These are phyloP conservation scores for Komagataella pseudopastoris DNA, from an alignment of 805 yeast genomes.

Conservation along the genomic window DNA sequence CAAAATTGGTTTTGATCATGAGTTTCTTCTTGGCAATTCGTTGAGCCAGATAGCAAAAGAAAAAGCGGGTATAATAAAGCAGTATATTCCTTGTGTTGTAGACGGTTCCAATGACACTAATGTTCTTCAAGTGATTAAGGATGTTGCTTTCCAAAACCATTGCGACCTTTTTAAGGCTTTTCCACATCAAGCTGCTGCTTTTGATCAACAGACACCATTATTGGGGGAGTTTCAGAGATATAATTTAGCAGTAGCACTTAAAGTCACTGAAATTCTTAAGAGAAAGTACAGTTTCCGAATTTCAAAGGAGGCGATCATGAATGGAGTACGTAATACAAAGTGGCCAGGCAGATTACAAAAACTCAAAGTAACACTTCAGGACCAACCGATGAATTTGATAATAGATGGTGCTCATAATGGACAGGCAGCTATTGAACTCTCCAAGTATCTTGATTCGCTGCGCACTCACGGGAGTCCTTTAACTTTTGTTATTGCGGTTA, in stretches of 20 bases:
- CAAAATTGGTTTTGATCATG: slow-evolving; percentile 81
- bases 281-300: slow-evolving; percentile 9
- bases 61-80: slow-evolving; percentile 79
- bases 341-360: slow-evolving; percentile 89
- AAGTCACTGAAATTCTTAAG: slow-evolving; percentile 28
- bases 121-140: slow-evolving; percentile 33
- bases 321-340: slow-evolving; percentile 38
- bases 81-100: slow-evolving; percentile 45
- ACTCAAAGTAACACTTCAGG: slow-evolving; percentile 16
- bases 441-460: slow-evolving; percentile 28
- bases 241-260: slow-evolving; percentile 58
- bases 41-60: slow-evolving; percentile 54
- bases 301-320: slow-evolving; percentile 19
- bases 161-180: slow-evolving; percentile 13
- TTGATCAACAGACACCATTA: slow-evolving; percentile 30
- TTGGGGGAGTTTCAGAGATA: slow-evolving; percentile 61
- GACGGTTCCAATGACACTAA: slow-evolving; percentile 50
- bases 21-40: slow-evolving; percentile 56
- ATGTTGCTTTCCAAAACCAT: slow-evolving; percentile 19
- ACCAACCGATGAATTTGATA: slow-evolving; percentile 23
- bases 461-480: slow-evolving; percentile 10
- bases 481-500: slow-evolving; percentile 59
- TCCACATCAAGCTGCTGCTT: slow-evolving; percentile 1
- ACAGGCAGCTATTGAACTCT: slow-evolving; percentile 68
- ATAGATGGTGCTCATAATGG: slow-evolving; percentile 93